These are phyloP conservation scores for Capsicum baccatum DNA, from an alignment of 257 asterid genomes.

Conservation along the genomic window DNA sequence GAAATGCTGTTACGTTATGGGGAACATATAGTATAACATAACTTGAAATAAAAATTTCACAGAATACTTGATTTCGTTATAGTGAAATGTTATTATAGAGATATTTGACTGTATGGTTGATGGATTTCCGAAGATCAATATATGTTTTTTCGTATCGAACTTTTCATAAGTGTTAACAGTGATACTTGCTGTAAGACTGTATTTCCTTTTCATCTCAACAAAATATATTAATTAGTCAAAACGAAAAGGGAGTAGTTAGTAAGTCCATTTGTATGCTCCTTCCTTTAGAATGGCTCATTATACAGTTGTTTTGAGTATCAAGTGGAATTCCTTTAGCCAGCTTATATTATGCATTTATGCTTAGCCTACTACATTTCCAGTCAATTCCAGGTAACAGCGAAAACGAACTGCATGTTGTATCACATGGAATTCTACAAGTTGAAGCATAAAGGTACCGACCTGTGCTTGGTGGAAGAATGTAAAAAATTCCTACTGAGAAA, in stretches of 20 bases:
- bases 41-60: no score
- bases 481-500: not conserved
- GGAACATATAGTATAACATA: no score
- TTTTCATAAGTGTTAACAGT: not conserved
- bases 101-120: not conserved
- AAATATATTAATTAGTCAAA: no score
- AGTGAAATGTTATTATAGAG: not conserved
- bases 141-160: not conserved
- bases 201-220: no score
- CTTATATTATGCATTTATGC: slow-evolving; percentile 9
- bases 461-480: slow-evolving; percentile 1
- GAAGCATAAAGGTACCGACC: not conserved
- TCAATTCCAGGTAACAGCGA: not conserved
- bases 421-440: not conserved
- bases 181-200: no score
- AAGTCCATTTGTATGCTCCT: no score
- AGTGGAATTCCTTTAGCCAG: no score
- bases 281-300: no score
- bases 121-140: not conserved
- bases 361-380: not conserved
- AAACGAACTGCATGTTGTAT: not conserved
- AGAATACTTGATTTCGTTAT: no score
- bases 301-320: no score
- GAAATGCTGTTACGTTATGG: no score
- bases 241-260: no score